Conservation (phyloP, 495 filamentous ascomycete species). For the Echria macrotheca region DNA sequence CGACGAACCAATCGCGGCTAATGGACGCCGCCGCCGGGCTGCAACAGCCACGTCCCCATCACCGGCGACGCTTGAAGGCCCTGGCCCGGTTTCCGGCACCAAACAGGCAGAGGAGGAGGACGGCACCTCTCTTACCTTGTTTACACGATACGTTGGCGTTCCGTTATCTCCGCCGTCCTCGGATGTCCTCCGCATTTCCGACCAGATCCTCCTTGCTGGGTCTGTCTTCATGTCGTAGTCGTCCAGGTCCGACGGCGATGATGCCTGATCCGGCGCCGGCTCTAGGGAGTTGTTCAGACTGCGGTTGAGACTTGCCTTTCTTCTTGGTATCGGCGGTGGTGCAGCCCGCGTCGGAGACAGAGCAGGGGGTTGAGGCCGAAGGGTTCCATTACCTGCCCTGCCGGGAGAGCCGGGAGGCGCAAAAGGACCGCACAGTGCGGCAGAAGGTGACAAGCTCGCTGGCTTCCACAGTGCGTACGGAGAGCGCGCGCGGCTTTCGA, state of each 20-base stretch:
- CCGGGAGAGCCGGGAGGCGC: not conserved
- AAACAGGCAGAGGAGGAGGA: no score
- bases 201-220: slow-evolving; percentile 44
- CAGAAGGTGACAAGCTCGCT: not conserved
- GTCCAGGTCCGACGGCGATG: not conserved
- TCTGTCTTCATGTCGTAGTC: slow-evolving; percentile 24
- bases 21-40: no score
- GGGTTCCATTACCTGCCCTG: slow-evolving; percentile 11
- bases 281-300: slow-evolving; percentile 3
- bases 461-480: not conserved
- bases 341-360: slow-evolving; percentile 14
- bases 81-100: no score
- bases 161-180: slow-evolving; percentile 12
- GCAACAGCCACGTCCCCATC: no score
- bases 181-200: slow-evolving; percentile 34
- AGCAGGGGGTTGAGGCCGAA: not conserved
- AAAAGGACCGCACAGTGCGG: not conserved
- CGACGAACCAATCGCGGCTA: no score
- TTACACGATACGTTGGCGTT: slow-evolving; percentile 19
- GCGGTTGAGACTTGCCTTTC: slow-evolving; percentile 26
- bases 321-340: slow-evolving; percentile 27
- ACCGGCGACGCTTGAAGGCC: no score
- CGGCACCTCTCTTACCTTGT: slow-evolving; percentile 16
- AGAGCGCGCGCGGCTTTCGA: slow-evolving; percentile 16
- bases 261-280: no score